Evolutionary conservation across 1,139 yeast species (phyloP).

Genomic region (Yamadazyma buinensis): DNA sequence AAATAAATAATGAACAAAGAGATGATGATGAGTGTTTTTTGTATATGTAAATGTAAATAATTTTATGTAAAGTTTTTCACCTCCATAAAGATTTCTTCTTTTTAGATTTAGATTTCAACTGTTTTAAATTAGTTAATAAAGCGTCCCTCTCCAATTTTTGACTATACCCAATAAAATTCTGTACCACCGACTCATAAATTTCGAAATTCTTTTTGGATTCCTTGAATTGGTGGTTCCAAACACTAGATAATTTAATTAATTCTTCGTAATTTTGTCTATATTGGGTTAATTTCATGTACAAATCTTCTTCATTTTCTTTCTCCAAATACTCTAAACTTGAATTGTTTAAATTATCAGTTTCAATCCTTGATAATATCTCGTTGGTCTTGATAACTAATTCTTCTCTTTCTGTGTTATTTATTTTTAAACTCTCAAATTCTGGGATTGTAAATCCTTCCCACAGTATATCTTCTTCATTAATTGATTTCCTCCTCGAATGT

Average conservation of each 20-base stretch:
- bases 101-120: constrained; percentile 19
- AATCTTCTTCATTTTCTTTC: constrained; percentile 6
- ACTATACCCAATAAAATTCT: constrained; percentile 66
- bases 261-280: constrained; percentile 23
- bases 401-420: constrained; percentile 18
- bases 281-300: constrained; percentile 24
- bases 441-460: constrained; percentile 32
- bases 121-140: constrained; percentile 35
- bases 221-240: constrained; percentile 46
- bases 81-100: constrained; percentile 16
- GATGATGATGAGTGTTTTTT: too few species aligned
- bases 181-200: constrained; percentile 68
- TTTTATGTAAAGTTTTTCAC: constrained; percentile 2
- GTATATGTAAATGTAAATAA: not conserved
- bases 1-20: not conserved
- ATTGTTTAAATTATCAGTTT: constrained; percentile 34
- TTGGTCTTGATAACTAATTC: constrained; percentile 20
- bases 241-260: constrained; percentile 36
- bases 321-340: constrained; percentile 28
- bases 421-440: constrained; percentile 19
- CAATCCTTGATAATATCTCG: constrained; percentile 28
- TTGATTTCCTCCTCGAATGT: constrained; percentile 18
- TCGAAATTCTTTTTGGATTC: constrained; percentile 51
- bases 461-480: constrained; percentile 28
- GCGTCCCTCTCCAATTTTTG: constrained; percentile 54